Percentiles rank a stretch among this genome's conserved stretches.
phyloP scores from a whole-genome alignment of 2,329 filamentous ascomycete genomes.

The Hirsutella minnesotensis region DNA sequence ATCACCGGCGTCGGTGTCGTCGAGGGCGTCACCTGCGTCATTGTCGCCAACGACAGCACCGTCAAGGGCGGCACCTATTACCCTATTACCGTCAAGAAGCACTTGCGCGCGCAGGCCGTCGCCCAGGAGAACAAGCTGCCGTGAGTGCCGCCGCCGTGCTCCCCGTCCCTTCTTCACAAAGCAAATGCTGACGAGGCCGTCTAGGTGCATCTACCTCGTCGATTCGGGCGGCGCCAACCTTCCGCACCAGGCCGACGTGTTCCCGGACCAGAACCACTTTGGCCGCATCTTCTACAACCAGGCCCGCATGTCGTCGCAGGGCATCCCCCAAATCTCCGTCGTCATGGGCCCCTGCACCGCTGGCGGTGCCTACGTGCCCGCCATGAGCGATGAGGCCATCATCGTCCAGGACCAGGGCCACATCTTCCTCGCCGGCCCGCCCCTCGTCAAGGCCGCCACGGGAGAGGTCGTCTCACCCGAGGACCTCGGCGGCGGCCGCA shows the following conservation, averaged over 20 bases:
- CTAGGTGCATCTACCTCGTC: constrained; percentile 81
- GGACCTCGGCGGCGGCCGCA: constrained; percentile 77
- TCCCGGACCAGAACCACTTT: constrained; percentile 90
- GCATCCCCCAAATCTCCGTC: constrained; percentile 86
- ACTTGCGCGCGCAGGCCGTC: constrained; percentile 81
- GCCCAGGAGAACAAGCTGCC: constrained; percentile 73
- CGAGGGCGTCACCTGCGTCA: constrained; percentile 81
- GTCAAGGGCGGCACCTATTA: constrained; percentile 98
- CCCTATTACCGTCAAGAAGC: constrained; percentile 95
- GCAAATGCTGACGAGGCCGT: not conserved
- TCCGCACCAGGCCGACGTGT: constrained; percentile 89
- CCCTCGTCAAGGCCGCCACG: constrained; percentile 89
- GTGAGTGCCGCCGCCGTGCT: constrained; percentile 27
- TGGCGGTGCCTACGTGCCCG: constrained; percentile 88
- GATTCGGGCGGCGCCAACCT: constrained; percentile 93
- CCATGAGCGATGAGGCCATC: constrained; percentile 96
- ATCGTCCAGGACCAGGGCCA: constrained; percentile 95
- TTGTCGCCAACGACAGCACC: constrained; percentile 92
- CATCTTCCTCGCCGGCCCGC: constrained; percentile 90
- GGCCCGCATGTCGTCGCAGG: constrained; percentile 77
- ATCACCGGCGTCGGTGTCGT: constrained; percentile 87
- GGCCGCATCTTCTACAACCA: constrained; percentile 98
- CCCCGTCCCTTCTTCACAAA: constrained; percentile 2
- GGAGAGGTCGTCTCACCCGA: constrained; percentile 86
- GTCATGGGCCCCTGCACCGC: constrained; percentile 98